phyloP scores from a whole-genome alignment of 2,329 filamentous ascomycete species.

The Chaetomium strumarium region DNA sequence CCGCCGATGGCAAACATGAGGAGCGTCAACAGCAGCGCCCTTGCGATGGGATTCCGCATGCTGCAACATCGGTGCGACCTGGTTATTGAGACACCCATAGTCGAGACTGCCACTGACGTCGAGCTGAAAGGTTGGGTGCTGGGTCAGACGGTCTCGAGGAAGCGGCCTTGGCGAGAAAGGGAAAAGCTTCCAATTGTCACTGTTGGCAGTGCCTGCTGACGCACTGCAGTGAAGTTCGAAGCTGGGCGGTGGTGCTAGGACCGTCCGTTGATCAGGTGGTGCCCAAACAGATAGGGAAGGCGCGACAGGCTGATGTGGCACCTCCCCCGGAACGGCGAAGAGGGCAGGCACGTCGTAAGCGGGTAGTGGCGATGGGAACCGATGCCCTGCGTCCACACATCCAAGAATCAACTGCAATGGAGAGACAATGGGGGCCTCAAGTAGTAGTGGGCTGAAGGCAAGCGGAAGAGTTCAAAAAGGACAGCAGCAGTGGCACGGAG shows the following conservation, averaged over 20 bases:
- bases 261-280: no score
- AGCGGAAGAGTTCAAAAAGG: not conserved
- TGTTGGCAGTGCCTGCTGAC: no score
- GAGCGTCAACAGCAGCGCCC: slow-evolving; percentile 40
- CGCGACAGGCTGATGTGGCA: no score
- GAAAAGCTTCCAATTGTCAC: no score
- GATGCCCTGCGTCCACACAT: no score
- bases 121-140: not conserved
- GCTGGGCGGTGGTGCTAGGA: no score
- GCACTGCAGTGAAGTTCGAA: no score
- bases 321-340: no score
- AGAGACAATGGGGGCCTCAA: not conserved
- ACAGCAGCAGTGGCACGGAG: not conserved
- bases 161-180: not conserved
- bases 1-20: slow-evolving; percentile 39
- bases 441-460: not conserved
- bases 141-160: not conserved
- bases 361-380: no score
- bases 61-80: slow-evolving; percentile 37
- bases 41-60: slow-evolving; percentile 44
- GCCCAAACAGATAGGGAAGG: no score
- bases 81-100: slow-evolving; percentile 20
- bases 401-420: no score
- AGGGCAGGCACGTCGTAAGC: no score
- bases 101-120: not conserved